Conservation (phyloP, 1,284 basidiomycete species). For the Gymnopus androsaceus region DNA sequence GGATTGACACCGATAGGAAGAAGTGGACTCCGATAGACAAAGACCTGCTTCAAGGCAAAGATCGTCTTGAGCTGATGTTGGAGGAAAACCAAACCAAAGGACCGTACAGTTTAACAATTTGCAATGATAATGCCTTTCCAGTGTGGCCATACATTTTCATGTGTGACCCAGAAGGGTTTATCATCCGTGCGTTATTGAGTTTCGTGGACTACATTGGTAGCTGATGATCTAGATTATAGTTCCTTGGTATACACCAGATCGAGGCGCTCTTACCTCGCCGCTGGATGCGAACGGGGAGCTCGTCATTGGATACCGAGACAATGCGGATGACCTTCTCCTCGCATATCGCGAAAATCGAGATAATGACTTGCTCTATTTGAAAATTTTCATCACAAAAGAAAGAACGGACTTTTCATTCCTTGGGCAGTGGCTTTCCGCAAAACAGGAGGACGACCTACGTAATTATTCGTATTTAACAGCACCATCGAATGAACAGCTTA, state of each 20-base stretch:
- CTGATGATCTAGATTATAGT: background rate
- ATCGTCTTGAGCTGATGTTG: background rate
- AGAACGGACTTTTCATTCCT: background rate
- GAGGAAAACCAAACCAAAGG: background rate
- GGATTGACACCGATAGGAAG: background rate
- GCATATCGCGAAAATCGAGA: background rate
- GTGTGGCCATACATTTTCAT: constrained; percentile 6
- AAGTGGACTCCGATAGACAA: background rate
- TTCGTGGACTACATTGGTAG: background rate
- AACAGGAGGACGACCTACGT: background rate
- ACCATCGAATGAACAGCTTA: too few relatives aligned
- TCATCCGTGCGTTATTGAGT: background rate
- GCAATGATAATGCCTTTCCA: background rate
- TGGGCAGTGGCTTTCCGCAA: background rate
- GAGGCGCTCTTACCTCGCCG: background rate
- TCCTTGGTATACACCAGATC: background rate
- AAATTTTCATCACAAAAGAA: background rate
- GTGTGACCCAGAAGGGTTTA: constrained; percentile 3
- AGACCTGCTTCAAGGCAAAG: background rate
- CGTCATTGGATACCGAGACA: background rate
- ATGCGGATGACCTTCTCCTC: background rate
- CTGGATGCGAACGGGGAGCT: background rate
- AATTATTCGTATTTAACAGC: background rate
- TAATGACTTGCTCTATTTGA: background rate
- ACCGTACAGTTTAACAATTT: constrained; percentile 4